Evolutionary conservation across 805 yeast genomes (phyloP).

Genomic region (Saccharomycopsis synnaedendra): DNA sequence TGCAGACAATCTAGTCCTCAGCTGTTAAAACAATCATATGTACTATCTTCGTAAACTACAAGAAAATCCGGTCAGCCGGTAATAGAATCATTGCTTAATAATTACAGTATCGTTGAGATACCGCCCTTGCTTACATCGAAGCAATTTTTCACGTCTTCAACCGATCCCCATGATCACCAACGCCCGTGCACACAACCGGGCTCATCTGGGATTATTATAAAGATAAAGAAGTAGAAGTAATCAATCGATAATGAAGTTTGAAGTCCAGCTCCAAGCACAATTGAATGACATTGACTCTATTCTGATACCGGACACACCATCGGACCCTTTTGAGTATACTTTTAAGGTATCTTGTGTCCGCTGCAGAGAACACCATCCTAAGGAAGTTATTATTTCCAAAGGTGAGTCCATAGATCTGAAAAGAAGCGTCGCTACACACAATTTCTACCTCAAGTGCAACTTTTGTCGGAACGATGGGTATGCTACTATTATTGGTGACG

Average conservation of each 20-base stretch:
- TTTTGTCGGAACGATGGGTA: conserved; percentile 34
- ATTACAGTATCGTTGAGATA: too few species aligned
- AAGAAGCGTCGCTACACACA: conserved; percentile 76
- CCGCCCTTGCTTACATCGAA: too few species aligned
- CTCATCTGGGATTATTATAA: too few species aligned
- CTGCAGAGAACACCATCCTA: conserved; percentile 70
- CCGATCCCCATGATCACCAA: too few species aligned
- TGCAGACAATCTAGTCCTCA: too few species aligned
- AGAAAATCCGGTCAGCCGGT: too few species aligned
- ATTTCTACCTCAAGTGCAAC: conserved; percentile 67
- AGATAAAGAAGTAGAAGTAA: too few species aligned
- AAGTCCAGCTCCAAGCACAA: background rate
- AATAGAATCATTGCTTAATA: too few species aligned
- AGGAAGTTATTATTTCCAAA: conserved; percentile 56
- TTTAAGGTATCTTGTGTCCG: conserved; percentile 65
- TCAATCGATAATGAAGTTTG: background rate
- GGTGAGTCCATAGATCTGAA: conserved; percentile 39
- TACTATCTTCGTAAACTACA: too few species aligned
- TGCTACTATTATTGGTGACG: conserved; percentile 17
- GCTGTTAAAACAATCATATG: too few species aligned
- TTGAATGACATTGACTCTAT: conserved; percentile 45
- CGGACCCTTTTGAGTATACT: conserved; percentile 60
- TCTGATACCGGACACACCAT: conserved; percentile 47
- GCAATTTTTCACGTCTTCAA: too few species aligned
- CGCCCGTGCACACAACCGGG: too few species aligned